phyloP scores from a whole-genome alignment of 176 grass and related monocot genomes.

The Aegilops speltoides region DNA sequence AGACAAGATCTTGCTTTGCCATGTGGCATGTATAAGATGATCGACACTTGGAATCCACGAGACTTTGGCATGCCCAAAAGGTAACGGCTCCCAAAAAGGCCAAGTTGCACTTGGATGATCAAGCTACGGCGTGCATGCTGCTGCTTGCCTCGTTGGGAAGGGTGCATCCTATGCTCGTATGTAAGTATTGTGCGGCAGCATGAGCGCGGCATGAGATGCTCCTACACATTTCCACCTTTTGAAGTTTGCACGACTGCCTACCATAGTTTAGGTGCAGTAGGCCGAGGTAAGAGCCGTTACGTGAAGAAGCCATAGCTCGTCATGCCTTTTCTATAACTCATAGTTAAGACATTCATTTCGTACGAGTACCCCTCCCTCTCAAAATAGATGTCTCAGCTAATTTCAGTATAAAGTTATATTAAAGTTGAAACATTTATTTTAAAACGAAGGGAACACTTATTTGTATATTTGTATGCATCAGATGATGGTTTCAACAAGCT shows the following conservation, averaged over 20 bases:
- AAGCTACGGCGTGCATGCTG: not conserved
- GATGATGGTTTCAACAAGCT: not conserved
- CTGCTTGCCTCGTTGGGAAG: not conserved
- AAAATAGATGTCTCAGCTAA: too few relatives aligned
- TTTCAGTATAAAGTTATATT: too few relatives aligned
- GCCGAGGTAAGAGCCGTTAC: not conserved
- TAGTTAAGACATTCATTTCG: not conserved
- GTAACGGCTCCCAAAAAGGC: not conserved
- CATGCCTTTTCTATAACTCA: not conserved
- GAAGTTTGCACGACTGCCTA: not conserved
- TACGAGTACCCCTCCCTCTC: not conserved
- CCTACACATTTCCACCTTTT: not conserved
- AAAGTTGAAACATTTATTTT: too few relatives aligned
- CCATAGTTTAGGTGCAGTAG: not conserved
- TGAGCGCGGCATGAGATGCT: constrained; percentile 9
- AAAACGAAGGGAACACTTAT: not conserved
- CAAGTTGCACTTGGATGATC: not conserved
- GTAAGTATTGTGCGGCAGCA: not conserved
- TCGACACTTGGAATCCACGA: constrained; percentile 44
- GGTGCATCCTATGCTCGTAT: constrained; percentile 10
- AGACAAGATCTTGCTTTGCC: constrained; percentile 15
- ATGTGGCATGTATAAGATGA: constrained; percentile 4
- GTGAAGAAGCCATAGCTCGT: not conserved
- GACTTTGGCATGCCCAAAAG: not conserved
- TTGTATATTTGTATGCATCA: not conserved